Base-by-base conservation (phyloP, 2,329 filamentous ascomycete species). In the Pleurostoma richardsiae region DNA sequence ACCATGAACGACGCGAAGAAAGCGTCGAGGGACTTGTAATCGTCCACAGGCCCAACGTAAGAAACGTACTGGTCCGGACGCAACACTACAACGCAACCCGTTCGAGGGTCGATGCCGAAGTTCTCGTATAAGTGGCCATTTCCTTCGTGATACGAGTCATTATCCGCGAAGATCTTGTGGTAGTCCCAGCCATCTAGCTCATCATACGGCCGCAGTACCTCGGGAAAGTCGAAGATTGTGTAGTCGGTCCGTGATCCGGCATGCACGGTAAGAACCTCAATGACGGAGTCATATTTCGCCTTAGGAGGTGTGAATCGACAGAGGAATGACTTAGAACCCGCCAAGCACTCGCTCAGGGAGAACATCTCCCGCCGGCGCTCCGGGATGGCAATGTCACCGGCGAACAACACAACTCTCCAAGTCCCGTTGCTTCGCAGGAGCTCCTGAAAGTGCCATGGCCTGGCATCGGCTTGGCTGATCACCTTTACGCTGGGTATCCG, bases 61-160 rank as follows among this genome's bases (percentile, higher is more conserved):
- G 19, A 19, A 30, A 88, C 76, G 61, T 88, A 83, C 58, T 85
- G 82, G 66, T 89, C 86, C 3, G 85, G 86, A 42, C 86, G 63
- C 2, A 83, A 67, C 2, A 83, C 66, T 1, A 86, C 74, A 4
- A 82, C 64, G 50, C 78, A 81, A 0, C 85, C 84, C 26, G 63
- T 62, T 45, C 74, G 66, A 19, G 53, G 59, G 52, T 81, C 71
- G 2, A 89, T 68, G 0, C 82, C 84, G 48, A 82, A 84, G 4
- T 71, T 72, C 47, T 74, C 66, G 55, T 86, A 80, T 0, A 72
- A 69, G 6, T 69, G 54, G 0, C 74, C 75, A 45, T 73, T 63
- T 0, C 74, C 74, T 56, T 80, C 73, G 51, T 80, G 71, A 57
- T 80, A 77, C 36, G 68, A 72, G 39, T 67, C 57, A 39, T 74